Base-by-base conservation (phyloP, 2,329 filamentous ascomycete genomes). In the Ophiostoma piceae region DNA sequence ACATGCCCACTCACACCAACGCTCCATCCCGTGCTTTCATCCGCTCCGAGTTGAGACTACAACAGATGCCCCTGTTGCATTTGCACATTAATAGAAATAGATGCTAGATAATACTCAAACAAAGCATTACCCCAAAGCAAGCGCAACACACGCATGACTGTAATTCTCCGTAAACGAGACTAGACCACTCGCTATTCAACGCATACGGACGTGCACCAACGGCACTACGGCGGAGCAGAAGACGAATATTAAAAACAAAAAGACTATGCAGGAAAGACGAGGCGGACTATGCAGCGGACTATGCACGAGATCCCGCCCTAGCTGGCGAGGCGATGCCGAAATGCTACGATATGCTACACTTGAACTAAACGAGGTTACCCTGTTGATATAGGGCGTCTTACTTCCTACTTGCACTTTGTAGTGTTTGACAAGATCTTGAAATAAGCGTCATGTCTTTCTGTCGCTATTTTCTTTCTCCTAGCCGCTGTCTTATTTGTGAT, bases 291-390 rank as follows among this genome's bases (percentile, higher is more conserved):
- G 43, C 43, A 47, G 12, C 43, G 16, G 43, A 47, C 43, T 47
- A 47, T 47, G 43, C 43, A 57, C n/a, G 16, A n/a, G 51, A 57
- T 57, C 51, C 47, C 51, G 51, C 51, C 51, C 51, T 57, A 57
- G 51, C 51, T 57, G 51, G n/a, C 51, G 22, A 57, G n/a, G 51
- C 51, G 51, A 57, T 57, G 51, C 51, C 26, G 26, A 32, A 32
- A 62, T 62, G 57, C 57, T 62, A 62, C 57, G 26, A 62, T 6
- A 62, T 62, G 57, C 57, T 62, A 62, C 57, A 62, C 26, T 29
- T 62, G 7, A 3, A 35, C 57, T 57, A 57, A 57, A 57, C 51
- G 51, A 57, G 51, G 51, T 57, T 26, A 57, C 51, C 9, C 43
- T 47, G 4, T 47, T 16, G 16, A 35, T 35, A 35, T 35, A 35